Evolutionary conservation across 2,329 filamentous ascomycete species (phyloP), one percentile per base, ranked within the genome.

Genomic region (Trichoderma atrobrunneum): DNA sequence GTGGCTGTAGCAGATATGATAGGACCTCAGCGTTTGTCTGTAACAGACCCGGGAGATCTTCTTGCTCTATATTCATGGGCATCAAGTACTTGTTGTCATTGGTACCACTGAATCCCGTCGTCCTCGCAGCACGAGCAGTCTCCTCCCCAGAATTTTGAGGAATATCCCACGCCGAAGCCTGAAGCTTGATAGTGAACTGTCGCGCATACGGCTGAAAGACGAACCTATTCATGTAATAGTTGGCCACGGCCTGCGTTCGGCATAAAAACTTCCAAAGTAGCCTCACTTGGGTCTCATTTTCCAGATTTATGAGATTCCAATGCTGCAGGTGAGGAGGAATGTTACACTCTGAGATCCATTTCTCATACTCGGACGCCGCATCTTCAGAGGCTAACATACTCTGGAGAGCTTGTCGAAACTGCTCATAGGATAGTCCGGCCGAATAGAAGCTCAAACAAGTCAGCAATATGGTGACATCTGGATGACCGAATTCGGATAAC

Each of bases 21-120:
- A 92, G 78, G 0, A 92, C 90, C 60, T 90, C 85, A 0, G 90
- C 90, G 71, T 90, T 92, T 0, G 90, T 92, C 61, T 91, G 88
- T 0, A 80, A 76, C 0, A 92, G 82, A 0, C 82, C 78, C 0
- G 83, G 80, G 0, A 93, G 82, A 72, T 93, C 90, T 0, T 87
- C 79, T 66, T 93, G 90, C 24, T 81, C 78, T 24, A 93, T 89
- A 10, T 57, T 73, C n/a, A 89, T 78, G 0, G 91, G 91, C 0
- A 93, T 79, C 39, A 91, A 82, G 0, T 80, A 81, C 48, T 86
- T 83, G 24, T 87, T 89, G 76, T 93, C 91, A 59, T 92, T 93
- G 0, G 92, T 93, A 0, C 91, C 91, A 8, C 89, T 91, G 77
- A 94, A 94, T 0, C 91, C 91, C 0, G 90, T 92, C 0, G 90